Evolutionary conservation across 805 yeast genomes (phyloP).

Genomic region (Kuraishia piskuri): DNA sequence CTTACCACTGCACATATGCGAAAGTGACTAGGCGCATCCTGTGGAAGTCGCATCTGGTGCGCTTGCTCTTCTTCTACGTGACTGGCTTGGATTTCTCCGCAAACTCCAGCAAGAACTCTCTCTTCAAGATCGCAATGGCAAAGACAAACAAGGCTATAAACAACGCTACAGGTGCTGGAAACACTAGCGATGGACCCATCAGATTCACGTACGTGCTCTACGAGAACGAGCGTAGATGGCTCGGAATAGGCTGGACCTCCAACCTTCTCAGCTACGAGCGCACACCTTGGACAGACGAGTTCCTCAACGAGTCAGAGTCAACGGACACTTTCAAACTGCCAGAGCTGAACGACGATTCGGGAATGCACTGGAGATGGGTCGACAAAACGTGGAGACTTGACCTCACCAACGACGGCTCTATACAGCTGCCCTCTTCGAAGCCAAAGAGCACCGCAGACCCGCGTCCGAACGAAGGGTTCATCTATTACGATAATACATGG

Average conservation of each 20-base stretch:
- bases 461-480: conserved; percentile 71
- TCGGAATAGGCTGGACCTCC: conserved; percentile 97
- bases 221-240: conserved; percentile 95
- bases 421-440: conserved; percentile 58
- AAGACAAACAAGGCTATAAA: conserved; percentile 33
- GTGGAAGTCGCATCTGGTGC: conserved; percentile 72
- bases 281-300: conserved; percentile 96
- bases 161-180: conserved; percentile 8
- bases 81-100: conserved; percentile 75
- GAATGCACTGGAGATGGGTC: conserved; percentile 90
- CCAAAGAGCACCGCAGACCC: conserved; percentile 63
- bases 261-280: conserved; percentile 87
- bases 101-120: conserved; percentile 22
- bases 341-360: conserved; percentile 53
- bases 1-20: conserved; percentile 84
- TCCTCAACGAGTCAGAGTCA: conserved; percentile 73
- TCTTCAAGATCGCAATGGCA: conserved; percentile 48
- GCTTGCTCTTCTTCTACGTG: conserved; percentile 67
- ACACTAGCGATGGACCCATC: conserved; percentile 34
- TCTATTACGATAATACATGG: conserved; percentile 93
- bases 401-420: conserved; percentile 78
- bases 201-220: conserved; percentile 85
- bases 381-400: conserved; percentile 90
- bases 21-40: conserved; percentile 74
- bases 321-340: conserved; percentile 79